Conservation (phyloP, 371 early-diverging fungal genomes). For the Syncephalastrum racemosum region DNA sequence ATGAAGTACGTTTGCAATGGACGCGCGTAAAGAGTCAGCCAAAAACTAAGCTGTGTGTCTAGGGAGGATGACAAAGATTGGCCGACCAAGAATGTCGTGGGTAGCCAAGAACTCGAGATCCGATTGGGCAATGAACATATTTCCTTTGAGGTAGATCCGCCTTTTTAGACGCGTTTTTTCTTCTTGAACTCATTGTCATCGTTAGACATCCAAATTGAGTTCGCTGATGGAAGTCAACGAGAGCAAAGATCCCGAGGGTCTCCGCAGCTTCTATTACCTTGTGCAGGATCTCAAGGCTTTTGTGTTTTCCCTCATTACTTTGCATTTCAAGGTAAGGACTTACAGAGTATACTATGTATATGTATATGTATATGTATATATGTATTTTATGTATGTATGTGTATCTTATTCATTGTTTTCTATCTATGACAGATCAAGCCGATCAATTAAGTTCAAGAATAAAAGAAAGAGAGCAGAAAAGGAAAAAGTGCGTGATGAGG, state of each 20-base stretch:
- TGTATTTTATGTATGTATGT: no score
- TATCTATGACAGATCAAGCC: no score
- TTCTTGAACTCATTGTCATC: not conserved
- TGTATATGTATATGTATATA: no score
- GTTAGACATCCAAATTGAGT: conserved; percentile 86
- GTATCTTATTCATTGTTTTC: no score
- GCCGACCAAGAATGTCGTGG: conserved; percentile 91
- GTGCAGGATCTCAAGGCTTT: conserved; percentile 97
- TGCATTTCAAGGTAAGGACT: conserved; percentile 91
- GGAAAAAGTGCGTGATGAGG: no score
- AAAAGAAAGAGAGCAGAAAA: no score
- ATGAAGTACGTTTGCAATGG: conserved; percentile 63
- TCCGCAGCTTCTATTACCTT: conserved; percentile 92
- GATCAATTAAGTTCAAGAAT: no score
- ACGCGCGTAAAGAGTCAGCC: not conserved
- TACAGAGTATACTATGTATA: no score
- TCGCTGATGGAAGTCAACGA: conserved; percentile 89
- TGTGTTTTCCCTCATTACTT: conserved; percentile 89
- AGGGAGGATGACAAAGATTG: conserved; percentile 92
- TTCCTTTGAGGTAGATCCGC: conserved; percentile 79
- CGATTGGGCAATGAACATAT: conserved; percentile 88
- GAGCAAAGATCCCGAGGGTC: conserved; percentile 92
- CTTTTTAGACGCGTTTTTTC: not conserved
- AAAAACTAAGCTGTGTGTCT: conserved; percentile 7
- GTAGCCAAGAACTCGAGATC: conserved; percentile 94